Conservation (phyloP, 345 rosid species). For the Hypericum perforatum region DNA sequence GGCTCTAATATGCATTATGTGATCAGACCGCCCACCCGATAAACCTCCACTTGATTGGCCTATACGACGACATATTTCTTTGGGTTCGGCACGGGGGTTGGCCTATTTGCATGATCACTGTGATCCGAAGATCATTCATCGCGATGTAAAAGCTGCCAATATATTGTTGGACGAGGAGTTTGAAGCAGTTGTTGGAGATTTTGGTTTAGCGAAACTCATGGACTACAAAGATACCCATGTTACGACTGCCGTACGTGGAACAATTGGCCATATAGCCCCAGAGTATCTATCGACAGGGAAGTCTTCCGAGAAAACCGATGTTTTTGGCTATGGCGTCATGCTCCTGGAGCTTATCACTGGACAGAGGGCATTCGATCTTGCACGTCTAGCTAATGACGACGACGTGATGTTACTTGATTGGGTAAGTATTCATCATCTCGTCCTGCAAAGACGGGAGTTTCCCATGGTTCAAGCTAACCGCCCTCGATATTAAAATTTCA, state of each 20-base stretch:
- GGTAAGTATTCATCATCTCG: slow-evolving; percentile 32
- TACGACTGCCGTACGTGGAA: slow-evolving; percentile 92
- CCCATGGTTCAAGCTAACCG: not conserved
- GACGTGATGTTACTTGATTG: slow-evolving; percentile 94
- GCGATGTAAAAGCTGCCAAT: slow-evolving; percentile 95
- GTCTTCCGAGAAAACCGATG: slow-evolving; percentile 96
- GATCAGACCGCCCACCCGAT: slow-evolving; percentile 43
- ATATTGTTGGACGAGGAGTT: slow-evolving; percentile 84
- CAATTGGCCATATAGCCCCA: slow-evolving; percentile 96
- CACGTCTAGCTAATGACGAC: slow-evolving; percentile 90
- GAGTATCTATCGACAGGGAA: slow-evolving; percentile 90
- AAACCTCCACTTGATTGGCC: slow-evolving; percentile 61
- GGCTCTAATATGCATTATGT: not conserved
- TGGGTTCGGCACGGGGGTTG: slow-evolving; percentile 87
- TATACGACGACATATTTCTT: slow-evolving; percentile 54
- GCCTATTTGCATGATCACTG: slow-evolving; percentile 93
- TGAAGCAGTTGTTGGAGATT: slow-evolving; percentile 96
- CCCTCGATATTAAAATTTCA: slow-evolving; percentile 21
- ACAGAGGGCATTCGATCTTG: slow-evolving; percentile 89
- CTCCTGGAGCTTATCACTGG: slow-evolving; percentile 97
- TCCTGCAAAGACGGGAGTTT: not conserved
- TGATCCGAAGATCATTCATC: slow-evolving; percentile 88
- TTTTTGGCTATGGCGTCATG: slow-evolving; percentile 94
- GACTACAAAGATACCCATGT: slow-evolving; percentile 87
- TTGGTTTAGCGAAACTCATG: slow-evolving; percentile 89